Conservation (phyloP, 305 asterid species). For the Euphrasia arctica region DNA sequence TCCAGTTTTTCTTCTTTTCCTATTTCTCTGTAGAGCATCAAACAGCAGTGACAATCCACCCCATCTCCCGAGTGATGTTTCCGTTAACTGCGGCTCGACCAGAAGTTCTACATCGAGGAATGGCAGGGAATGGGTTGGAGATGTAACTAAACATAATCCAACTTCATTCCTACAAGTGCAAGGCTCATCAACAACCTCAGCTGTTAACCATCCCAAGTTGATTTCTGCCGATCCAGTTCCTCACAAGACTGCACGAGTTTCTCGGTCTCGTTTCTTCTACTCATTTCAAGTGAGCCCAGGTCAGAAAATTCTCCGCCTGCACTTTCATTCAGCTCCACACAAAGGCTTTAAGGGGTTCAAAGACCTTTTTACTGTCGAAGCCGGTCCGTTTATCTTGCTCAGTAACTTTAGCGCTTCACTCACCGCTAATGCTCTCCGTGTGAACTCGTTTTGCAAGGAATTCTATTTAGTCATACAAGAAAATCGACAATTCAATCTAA, state of each 20-base stretch:
- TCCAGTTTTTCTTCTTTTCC: background rate
- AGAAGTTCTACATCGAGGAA: slow-evolving; percentile 11
- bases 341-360: slow-evolving; percentile 21
- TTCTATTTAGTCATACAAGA: slow-evolving; percentile 13
- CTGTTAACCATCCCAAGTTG: background rate
- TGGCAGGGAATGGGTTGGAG: slow-evolving; percentile 27
- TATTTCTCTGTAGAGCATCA: background rate
- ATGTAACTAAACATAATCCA: slow-evolving; percentile 14
- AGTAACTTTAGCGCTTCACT: background rate
- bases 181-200: slow-evolving; percentile 35
- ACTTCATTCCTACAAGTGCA: slow-evolving; percentile 14
- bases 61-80: background rate
- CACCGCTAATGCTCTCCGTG: slow-evolving; percentile 22
- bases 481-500: slow-evolving; percentile 1
- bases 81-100: slow-evolving; percentile 10
- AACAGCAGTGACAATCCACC: background rate
- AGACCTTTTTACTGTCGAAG: slow-evolving; percentile 30
- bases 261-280: slow-evolving; percentile 21
- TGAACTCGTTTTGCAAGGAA: slow-evolving; percentile 19
- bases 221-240: slow-evolving; percentile 21
- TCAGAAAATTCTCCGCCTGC: slow-evolving; percentile 26
- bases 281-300: slow-evolving; percentile 21
- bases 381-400: slow-evolving; percentile 25
- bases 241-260: slow-evolving; percentile 20
- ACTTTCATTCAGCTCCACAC: slow-evolving; percentile 22